Base-by-base conservation (phyloP, 176 grass and related monocot species). In the Oropetium thomaeum region DNA sequence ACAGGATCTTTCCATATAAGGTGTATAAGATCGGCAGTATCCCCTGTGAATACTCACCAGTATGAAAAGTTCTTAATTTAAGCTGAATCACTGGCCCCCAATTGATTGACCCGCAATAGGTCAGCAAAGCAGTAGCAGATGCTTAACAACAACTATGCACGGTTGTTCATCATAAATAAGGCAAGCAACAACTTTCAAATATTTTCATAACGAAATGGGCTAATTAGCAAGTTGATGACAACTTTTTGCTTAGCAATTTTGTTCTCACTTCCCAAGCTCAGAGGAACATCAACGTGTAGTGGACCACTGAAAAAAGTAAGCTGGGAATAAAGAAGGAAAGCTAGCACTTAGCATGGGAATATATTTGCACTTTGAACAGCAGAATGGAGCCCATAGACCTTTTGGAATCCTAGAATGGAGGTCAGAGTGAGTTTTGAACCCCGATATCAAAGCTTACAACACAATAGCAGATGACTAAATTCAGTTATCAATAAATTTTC, bases 271-370 rank as follows among this genome's bases (percentile, higher is more conserved):
- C 23, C 27, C 53, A 57, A 23, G 22, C 3, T 27, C 22, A 26
- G 10, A 13, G 37, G 63, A 76, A 33, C 40, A 82, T 71, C 73
- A 72, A 72, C 41, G 72, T 60, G 41, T 42, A 33, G 51, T 82
- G 72, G 73, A 71, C 45, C 65, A 40, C 79, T 58, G 58, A 65
- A 77, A 77, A 80, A 74, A 41, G 65, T n/a, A 33, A 68, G 41
- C 62, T 34, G 60, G 32, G 63, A 80, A 69, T 58, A 69, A 75
- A 81, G 41, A 33, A 86, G 26, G 4, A 75, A 79, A 75, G 43
- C 20, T 20, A 80, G 65, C 55, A 60, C 27, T 77, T 58, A 72
- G 64, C 65, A 77, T 65, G 65, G 28, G 58, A 45, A 55, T 66
- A 27, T 82, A 27, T 76, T 58, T 65, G 49, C 39, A 87, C 65